These are phyloP conservation scores for Daldinia eschscholtzii DNA, from an alignment of 2,329 filamentous ascomycete species.

Conservation along the genomic window DNA sequence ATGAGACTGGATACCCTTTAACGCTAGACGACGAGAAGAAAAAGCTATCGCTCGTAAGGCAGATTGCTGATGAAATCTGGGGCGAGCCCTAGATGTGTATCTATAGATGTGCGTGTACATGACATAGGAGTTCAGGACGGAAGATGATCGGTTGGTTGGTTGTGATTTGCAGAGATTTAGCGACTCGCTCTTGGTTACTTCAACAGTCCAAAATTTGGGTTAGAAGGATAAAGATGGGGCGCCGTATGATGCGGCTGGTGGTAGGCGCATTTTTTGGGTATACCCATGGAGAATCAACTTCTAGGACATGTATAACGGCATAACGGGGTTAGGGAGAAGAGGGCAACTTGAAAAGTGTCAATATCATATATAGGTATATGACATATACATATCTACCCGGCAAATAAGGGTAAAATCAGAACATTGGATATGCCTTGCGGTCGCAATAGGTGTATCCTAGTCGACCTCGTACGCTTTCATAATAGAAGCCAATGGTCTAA, in stretches of 20 bases:
- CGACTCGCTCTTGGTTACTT: slow-evolving; percentile 42
- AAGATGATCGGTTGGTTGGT: slow-evolving; percentile 1
- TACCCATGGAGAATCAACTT: slow-evolving; percentile 48
- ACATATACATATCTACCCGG: neutral
- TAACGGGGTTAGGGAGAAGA: neutral
- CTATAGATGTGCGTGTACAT: slow-evolving; percentile 13
- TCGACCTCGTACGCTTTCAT: neutral
- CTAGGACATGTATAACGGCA: slow-evolving; percentile 23
- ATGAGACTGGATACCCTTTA: slow-evolving; percentile 79
- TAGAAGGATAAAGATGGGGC: slow-evolving; percentile 24
- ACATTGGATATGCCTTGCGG: neutral
- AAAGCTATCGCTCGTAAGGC: slow-evolving; percentile 77
- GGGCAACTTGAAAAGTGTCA: neutral
- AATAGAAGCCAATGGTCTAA: neutral
- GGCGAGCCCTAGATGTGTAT: slow-evolving; percentile 55
- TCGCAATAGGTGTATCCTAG: neutral
- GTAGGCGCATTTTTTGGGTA: slow-evolving; percentile 22
- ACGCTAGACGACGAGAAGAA: slow-evolving; percentile 77
- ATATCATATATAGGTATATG: neutral
- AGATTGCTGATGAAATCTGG: slow-evolving; percentile 82
- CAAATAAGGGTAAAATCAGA: neutral
- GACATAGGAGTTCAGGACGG: slow-evolving; percentile 7
- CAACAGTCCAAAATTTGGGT: slow-evolving; percentile 45
- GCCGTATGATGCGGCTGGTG: neutral
- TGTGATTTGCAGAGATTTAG: slow-evolving; percentile 12